Percentiles rank a stretch among this genome's conserved stretches.
Conservation (phyloP, 2,329 filamentous ascomycete species). For the Hypomyces perniciosus region DNA sequence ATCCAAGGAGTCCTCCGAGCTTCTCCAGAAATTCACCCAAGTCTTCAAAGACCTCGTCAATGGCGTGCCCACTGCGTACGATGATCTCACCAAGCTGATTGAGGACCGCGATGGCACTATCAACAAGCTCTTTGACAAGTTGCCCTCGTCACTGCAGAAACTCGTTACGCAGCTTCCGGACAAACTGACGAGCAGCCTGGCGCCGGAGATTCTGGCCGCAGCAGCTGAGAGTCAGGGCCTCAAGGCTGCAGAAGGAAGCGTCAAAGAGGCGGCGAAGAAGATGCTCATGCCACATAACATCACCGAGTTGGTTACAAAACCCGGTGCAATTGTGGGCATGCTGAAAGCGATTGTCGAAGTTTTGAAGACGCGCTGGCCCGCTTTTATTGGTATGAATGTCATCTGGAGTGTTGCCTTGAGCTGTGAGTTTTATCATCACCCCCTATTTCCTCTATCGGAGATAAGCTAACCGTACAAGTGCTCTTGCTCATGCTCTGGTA, state of each 20-base stretch:
- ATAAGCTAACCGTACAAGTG: conserved; percentile 42
- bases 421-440: conserved; percentile 46
- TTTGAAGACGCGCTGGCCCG: conserved; percentile 80
- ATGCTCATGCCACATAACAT: conserved; percentile 66
- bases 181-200: conserved; percentile 70
- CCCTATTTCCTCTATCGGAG: background rate
- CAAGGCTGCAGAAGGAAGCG: conserved; percentile 49
- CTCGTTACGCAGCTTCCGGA: conserved; percentile 78
- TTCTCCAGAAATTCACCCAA: conserved; percentile 78
- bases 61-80: conserved; percentile 87
- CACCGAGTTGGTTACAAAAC: conserved; percentile 75
- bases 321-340: conserved; percentile 78
- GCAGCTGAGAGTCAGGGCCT: conserved; percentile 69
- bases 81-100: conserved; percentile 66
- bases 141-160: conserved; percentile 77
- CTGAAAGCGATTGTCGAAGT: conserved; percentile 87
- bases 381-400: conserved; percentile 85
- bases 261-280: conserved; percentile 58
- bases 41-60: conserved; percentile 89
- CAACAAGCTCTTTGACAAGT: conserved; percentile 54
- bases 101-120: conserved; percentile 57
- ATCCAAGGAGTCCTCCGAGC: conserved; percentile 74
- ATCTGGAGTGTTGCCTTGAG: conserved; percentile 86
- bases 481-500: conserved; percentile 96
- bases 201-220: conserved; percentile 74